Evolutionary conservation across 78 protist species (phyloP), one percentile per base, ranked within the genome.

Genomic region (Thecamonas trahens): DNA sequence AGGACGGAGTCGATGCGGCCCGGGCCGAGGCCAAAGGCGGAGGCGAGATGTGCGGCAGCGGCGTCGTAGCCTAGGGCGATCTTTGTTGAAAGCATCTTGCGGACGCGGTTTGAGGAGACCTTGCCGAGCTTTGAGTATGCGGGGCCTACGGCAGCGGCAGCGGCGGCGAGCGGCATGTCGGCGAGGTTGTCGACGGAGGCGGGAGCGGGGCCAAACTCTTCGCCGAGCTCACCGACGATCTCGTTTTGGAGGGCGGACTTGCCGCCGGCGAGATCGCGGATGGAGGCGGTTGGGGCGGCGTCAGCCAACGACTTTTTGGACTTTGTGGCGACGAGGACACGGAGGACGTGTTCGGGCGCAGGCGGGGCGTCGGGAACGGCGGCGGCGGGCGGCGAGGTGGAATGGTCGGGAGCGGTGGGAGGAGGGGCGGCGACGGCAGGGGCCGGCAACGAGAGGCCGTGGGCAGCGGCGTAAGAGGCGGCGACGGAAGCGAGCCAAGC

Each of bases 221-320:
- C 38, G 13, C 18, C 49, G 34, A 79, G 38, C 37, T 77, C 82
- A 29, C 82, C 82, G 31, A 76, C 47, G 14, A 61, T n/a, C 40
- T 61, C 70, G 71, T 74, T 61, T 65, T 75, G 80, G 15, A 82
- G 60, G 22, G 87, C 40, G 26, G 76, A 64, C 68, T 76, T 75
- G 66, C 87, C 87, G 3, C 74, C 82, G 7, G 31, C 73, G 24
- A 82, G 67, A 3, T 20, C 55, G 61, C 72, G 75, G 64, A 82
- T 52, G 18, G 87, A 35, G 17, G 44, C 44, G 20, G n/a, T 2
- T 28, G 28, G 39, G 31, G 8, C 24, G 29, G 62, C 67, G 8
- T 37, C 83, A 13, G 61, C 58, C 61, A 77, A 0, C 32, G 22
- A 15, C 60, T 61, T 59, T 63, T n/a, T 40, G n/a, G 58, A 5